Base-by-base conservation (phyloP, 176 grass and related monocot species). In the Triticum monococcum region DNA sequence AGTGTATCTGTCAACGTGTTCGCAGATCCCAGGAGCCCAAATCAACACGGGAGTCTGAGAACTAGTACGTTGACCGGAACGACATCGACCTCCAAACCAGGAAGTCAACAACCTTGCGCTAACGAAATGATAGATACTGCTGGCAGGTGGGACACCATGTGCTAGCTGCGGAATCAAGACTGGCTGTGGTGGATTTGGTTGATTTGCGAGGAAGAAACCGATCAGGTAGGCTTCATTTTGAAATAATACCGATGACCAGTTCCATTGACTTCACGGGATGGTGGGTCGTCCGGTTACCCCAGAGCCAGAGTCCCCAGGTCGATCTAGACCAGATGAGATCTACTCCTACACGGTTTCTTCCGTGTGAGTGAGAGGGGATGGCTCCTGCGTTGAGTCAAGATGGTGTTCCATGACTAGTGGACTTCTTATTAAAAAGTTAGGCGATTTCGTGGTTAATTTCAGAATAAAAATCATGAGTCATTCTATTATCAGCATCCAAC, bases 201-300 rank as follows among this genome's bases (percentile, higher is more conserved):
- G 0, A 22, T 70, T 71, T 62, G 86, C 25, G 14, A 18, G 22
- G 73, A 83, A 79, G 87, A 50, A 79, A 83, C 14, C 65, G 50
- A 60, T 20, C 52, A 56, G 17, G 83, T 68, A 24, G 26, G 26
- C 2, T 86, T 38, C 32, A 2, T 9, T 25, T 43, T 5, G 30
- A 22, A 9, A 24, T 62, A 24, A 57, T 75, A 74, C 46, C 50
- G 1, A 57, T 18, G 18, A 45, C 75, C 69, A 23, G 20, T 32
- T 32, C 60, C 17, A 33, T 76, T 75, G 57, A 84, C 82, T 33
- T 31, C 6, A 64, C 2, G 4, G 9, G 14, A 7, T 23, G n/a
- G 22, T 24, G n/a, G n/a, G 36, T 43, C 41, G 40, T 25, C 37
- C 20, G 7, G 9, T 75, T 75, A 26, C 14, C 22, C 13, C 23